Evolutionary conservation across 129 eudicot species (phyloP).

Genomic region (Artemisia argyi): DNA sequence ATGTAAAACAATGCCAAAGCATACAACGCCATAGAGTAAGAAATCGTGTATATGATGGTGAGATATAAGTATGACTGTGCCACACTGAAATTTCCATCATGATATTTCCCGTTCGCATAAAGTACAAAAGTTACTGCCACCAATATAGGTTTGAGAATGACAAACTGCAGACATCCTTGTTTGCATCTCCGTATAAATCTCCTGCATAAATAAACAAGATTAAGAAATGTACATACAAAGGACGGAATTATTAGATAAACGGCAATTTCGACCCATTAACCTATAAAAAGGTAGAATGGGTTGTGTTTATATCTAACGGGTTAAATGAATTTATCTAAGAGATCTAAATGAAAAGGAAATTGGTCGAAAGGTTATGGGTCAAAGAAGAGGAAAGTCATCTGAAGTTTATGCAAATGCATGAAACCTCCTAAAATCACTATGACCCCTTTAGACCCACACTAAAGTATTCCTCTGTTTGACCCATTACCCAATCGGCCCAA

Average conservation of each 20-base stretch:
- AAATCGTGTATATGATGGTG: constrained; percentile 79
- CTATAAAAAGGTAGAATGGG: too few relatives aligned
- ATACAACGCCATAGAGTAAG: constrained; percentile 78
- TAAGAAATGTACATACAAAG: constrained; percentile 15
- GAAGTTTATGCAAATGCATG: too few relatives aligned
- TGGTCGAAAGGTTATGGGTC: too few relatives aligned
- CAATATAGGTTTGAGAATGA: constrained; percentile 82
- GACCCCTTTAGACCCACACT: too few relatives aligned
- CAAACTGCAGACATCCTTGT: constrained; percentile 96
- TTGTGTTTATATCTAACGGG: too few relatives aligned
- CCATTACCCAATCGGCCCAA: too few relatives aligned
- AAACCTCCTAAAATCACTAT: too few relatives aligned
- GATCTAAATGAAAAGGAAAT: too few relatives aligned
- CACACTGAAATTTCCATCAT: constrained; percentile 83
- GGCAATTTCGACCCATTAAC: background rate
- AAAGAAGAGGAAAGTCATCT: too few relatives aligned
- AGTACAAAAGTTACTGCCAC: constrained; percentile 71
- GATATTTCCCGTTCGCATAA: constrained; percentile 78
- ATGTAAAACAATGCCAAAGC: constrained; percentile 81
- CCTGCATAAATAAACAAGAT: constrained; percentile 51
- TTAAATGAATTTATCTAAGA: too few relatives aligned
- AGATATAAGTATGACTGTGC: constrained; percentile 73
- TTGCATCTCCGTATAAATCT: constrained; percentile 93
- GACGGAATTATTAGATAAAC: background rate
- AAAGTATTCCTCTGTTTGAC: too few relatives aligned